These are phyloP conservation scores for Cenchrus fungigraminus DNA, from an alignment of 176 grass and related monocot species.

Conservation along the genomic window DNA sequence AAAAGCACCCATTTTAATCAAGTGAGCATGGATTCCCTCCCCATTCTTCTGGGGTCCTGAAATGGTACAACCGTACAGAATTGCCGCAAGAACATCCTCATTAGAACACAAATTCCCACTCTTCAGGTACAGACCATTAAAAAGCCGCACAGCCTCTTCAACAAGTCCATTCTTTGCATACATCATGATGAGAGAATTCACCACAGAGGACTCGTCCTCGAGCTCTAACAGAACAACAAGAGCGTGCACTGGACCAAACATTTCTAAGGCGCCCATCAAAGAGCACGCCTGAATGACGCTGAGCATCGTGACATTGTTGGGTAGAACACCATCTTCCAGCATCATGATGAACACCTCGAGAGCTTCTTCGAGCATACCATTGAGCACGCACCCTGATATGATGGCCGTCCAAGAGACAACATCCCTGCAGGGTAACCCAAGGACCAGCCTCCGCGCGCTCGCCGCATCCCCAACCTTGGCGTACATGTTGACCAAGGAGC, in stretches of 20 bases:
- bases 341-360: conserved; percentile 62
- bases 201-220: conserved; percentile 13
- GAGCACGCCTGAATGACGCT: conserved; percentile 74
- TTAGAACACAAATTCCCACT: conserved; percentile 41
- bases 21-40: conserved; percentile 53
- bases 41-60: conserved; percentile 50
- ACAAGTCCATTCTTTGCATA: conserved; percentile 69
- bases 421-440: conserved; percentile 51
- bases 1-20: conserved; percentile 46
- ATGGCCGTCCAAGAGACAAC: conserved; percentile 74
- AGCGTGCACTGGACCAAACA: conserved; percentile 57
- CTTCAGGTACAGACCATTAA: conserved; percentile 27
- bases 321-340: conserved; percentile 62
- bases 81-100: conserved; percentile 45
- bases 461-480: conserved; percentile 56
- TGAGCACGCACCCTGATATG: conserved; percentile 67
- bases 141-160: conserved; percentile 28
- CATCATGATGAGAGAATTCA: conserved; percentile 68
- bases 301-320: conserved; percentile 69
- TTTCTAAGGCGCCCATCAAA: conserved; percentile 43
- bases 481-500: conserved; percentile 70
- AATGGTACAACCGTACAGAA: conserved; percentile 52
- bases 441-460: conserved; percentile 52
- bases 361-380: conserved; percentile 58
- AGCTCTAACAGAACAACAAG: conserved; percentile 52